Conservation (phyloP, 2,329 filamentous ascomycete genomes). For the Fusarium goolgardi region DNA sequence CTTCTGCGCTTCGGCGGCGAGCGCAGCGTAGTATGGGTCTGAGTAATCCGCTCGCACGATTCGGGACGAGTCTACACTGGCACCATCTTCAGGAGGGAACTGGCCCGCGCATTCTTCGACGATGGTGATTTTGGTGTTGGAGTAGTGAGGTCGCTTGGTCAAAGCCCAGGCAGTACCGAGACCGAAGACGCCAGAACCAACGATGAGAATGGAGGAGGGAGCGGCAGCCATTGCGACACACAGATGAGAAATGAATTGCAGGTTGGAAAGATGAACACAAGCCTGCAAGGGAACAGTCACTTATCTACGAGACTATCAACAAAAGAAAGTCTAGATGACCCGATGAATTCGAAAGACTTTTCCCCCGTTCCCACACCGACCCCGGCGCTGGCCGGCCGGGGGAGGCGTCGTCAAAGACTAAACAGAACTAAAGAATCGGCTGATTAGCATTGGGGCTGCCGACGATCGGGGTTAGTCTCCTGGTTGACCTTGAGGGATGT, state of each 20-base stretch:
- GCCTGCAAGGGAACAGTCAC: slow-evolving; percentile 7
- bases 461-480: slow-evolving; percentile 39
- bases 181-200: slow-evolving; percentile 76
- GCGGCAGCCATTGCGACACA: slow-evolving; percentile 47
- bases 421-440: slow-evolving; percentile 25
- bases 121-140: slow-evolving; percentile 66
- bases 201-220: slow-evolving; percentile 70
- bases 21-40: slow-evolving; percentile 77
- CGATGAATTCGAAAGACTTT: slow-evolving; percentile 39
- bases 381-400: slow-evolving; percentile 40
- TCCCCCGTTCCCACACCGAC: slow-evolving; percentile 42
- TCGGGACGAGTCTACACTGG: slow-evolving; percentile 72
- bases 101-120: slow-evolving; percentile 67
- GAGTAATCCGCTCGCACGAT: slow-evolving; percentile 83
- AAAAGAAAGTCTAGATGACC: slow-evolving; percentile 26
- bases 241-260: slow-evolving; percentile 11
- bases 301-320: slow-evolving; percentile 29
- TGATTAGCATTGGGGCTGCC: slow-evolving; percentile 31
- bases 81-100: slow-evolving; percentile 69
- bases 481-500: slow-evolving; percentile 3
- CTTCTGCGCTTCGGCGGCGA: slow-evolving; percentile 77
- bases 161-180: slow-evolving; percentile 74
- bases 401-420: slow-evolving; percentile 12
- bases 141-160: slow-evolving; percentile 68
- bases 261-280: slow-evolving; percentile 14